phyloP scores from a whole-genome alignment of 139 green algal genomes.

The Chloropicon primus region DNA sequence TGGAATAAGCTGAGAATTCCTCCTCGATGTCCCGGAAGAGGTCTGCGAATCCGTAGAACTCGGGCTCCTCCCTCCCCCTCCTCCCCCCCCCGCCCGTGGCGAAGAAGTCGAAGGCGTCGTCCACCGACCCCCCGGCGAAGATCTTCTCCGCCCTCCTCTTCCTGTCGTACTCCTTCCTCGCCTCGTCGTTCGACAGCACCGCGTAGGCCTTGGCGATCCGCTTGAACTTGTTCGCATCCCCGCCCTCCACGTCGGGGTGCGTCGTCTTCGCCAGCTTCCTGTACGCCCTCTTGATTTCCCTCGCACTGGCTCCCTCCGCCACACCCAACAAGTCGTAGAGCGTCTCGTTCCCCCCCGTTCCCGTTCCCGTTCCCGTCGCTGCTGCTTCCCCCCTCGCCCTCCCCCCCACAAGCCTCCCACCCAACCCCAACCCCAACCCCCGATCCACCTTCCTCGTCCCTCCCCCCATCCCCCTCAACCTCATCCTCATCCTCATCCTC shows the following conservation, averaged over 20 bases:
- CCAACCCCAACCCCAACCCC: too few species aligned
- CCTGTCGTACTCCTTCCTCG: background rate
- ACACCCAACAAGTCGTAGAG: constrained; percentile 5
- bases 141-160: background rate
- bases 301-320: background rate
- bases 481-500: background rate
- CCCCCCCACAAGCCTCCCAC: too few species aligned
- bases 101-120: background rate
- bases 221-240: background rate
- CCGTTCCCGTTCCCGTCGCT: too few species aligned
- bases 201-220: background rate
- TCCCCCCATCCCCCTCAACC: background rate
- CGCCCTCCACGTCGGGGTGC: background rate
- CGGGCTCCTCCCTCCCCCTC: background rate
- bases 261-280: background rate
- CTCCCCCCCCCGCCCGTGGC: too few species aligned
- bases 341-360: too few species aligned
- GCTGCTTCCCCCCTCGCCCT: too few species aligned
- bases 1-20: background rate
- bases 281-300: constrained; percentile 10
- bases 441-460: background rate
- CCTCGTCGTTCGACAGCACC: background rate
- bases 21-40: background rate
- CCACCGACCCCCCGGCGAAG: background rate
- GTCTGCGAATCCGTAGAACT: background rate